These are phyloP conservation scores for Tetrapisispora iriomotensis DNA, from an alignment of 805 yeast genomes.

Conservation along the genomic window DNA sequence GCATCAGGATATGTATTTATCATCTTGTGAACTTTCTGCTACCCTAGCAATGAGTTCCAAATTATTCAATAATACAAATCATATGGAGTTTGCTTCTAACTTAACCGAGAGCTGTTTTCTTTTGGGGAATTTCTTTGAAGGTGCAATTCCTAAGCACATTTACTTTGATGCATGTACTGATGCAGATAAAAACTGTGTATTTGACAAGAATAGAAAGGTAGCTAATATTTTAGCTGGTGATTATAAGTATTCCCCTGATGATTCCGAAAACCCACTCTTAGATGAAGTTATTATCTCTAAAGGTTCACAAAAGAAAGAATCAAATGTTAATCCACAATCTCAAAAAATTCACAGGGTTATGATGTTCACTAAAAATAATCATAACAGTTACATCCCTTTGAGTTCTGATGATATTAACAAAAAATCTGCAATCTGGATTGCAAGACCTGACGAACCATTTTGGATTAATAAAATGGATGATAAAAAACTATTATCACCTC, in stretches of 20 bases:
- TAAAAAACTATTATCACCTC: slow-evolving; percentile 44
- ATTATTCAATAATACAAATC: slow-evolving; percentile 30
- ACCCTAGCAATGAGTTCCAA: slow-evolving; percentile 41
- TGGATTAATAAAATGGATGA: slow-evolving; percentile 29
- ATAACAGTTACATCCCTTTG: background rate
- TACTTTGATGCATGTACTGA: slow-evolving; percentile 11
- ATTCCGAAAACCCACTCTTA: background rate
- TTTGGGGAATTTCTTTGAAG: slow-evolving; percentile 32
- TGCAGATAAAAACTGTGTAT: slow-evolving; percentile 7
- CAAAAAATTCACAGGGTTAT: slow-evolving; percentile 1
- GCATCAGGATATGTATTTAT: slow-evolving; percentile 36
- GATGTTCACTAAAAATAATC: background rate
- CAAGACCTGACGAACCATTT: slow-evolving; percentile 28
- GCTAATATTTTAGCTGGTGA: slow-evolving; percentile 15
- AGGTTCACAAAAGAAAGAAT: slow-evolving; percentile 3
- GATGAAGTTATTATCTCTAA: slow-evolving; percentile 4
- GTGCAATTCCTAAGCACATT: slow-evolving; percentile 27
- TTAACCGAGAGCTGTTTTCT: slow-evolving; percentile 42
- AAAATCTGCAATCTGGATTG: slow-evolving; percentile 9
- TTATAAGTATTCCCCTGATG: slow-evolving; percentile 4
- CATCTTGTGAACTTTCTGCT: slow-evolving; percentile 46
- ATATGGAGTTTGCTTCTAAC: slow-evolving; percentile 32
- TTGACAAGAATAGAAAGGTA: slow-evolving; percentile 13
- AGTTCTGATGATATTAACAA: slow-evolving; percentile 8
- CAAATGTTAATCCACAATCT: background rate